Conservation (phyloP, 2,329 filamentous ascomycete genomes). For the Aureobasidium sp. region DNA sequence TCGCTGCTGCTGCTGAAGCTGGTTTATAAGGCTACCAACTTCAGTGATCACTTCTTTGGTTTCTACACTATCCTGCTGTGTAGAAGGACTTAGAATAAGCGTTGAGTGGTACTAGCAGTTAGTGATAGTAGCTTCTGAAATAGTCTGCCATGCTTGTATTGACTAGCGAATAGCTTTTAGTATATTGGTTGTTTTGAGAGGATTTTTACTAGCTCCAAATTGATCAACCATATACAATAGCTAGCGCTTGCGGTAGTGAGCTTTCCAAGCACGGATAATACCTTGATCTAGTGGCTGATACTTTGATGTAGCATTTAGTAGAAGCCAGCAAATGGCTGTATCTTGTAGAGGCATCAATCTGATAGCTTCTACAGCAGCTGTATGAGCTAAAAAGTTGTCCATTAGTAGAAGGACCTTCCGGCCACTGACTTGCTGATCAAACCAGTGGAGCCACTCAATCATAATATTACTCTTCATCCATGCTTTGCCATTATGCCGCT, state of each 20-base stretch:
- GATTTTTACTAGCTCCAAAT: not conserved
- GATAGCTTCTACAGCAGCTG: slow-evolving; percentile 8
- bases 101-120: slow-evolving; percentile 12
- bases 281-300: slow-evolving; percentile 14
- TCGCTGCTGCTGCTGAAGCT: slow-evolving; percentile 6
- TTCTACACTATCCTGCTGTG: no score
- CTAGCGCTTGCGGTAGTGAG: slow-evolving; percentile 12
- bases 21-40: not conserved
- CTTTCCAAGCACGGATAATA: slow-evolving; percentile 15
- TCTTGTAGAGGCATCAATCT: slow-evolving; percentile 9
- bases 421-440: no score
- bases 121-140: not conserved
- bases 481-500: slow-evolving; percentile 10
- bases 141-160: slow-evolving; percentile 15
- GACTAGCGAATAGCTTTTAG: slow-evolving; percentile 13
- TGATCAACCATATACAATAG: slow-evolving; percentile 4
- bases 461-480: slow-evolving; percentile 17
- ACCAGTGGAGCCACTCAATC: no score
- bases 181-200: slow-evolving; percentile 13
- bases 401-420: slow-evolving; percentile 15
- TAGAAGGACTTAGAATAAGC: no score
- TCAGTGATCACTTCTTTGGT: no score
- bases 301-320: not conserved
- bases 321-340: slow-evolving; percentile 10
- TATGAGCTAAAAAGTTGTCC: slow-evolving; percentile 18